These are phyloP conservation scores for Erythrophleum ivorense DNA, from an alignment of 331 rosid genomes.

Conservation along the genomic window DNA sequence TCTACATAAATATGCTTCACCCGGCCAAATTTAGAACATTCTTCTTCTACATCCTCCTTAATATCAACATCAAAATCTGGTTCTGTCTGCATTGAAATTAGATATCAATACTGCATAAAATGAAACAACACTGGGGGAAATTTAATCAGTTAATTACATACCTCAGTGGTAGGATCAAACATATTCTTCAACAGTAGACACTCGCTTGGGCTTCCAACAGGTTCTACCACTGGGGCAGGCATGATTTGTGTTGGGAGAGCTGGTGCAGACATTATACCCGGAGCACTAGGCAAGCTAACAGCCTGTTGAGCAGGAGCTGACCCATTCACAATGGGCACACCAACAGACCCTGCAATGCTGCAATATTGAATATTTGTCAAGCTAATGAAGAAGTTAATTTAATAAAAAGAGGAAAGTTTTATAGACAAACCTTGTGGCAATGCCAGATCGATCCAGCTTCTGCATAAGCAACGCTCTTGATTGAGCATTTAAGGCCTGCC, in stretches of 20 bases:
- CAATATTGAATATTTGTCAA: conserved; percentile 35
- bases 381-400: background rate
- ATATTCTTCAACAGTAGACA: conserved; percentile 91
- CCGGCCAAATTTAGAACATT: conserved; percentile 88
- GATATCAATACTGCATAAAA: conserved; percentile 18
- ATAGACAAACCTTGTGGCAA: conserved; percentile 78
- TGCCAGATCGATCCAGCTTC: conserved; percentile 95
- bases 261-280: conserved; percentile 57
- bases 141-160: conserved; percentile 40
- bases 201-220: conserved; percentile 86
- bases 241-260: conserved; percentile 56
- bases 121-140: conserved; percentile 27
- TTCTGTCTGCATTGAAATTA: conserved; percentile 57
- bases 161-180: conserved; percentile 98
- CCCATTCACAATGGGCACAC: conserved; percentile 75
- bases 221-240: conserved; percentile 59
- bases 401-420: background rate
- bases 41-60: conserved; percentile 98
- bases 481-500: conserved; percentile 92
- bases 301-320: conserved; percentile 63
- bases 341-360: conserved; percentile 79
- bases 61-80: conserved; percentile 93
- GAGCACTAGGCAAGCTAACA: conserved; percentile 71
- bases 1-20: conserved; percentile 93
- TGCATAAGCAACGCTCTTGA: conserved; percentile 97